Evolutionary conservation across 768 basidiomycete species (phyloP).

Genomic region (Boletus rufocinnamomeus): DNA sequence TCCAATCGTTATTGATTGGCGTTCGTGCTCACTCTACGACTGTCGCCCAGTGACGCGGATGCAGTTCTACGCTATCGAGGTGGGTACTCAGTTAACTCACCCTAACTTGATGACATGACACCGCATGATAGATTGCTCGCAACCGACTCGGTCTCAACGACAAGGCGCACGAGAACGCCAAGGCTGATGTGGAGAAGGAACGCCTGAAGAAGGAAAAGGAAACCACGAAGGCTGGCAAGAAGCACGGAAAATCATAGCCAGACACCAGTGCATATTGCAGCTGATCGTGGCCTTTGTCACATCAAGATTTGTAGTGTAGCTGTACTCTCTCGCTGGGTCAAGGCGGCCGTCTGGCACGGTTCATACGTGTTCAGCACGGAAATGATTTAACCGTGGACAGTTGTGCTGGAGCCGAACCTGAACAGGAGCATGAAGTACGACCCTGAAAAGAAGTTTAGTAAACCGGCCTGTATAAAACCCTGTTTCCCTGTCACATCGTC

Average conservation of each 20-base stretch:
- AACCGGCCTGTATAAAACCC: neutral
- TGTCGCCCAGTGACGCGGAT: conserved; percentile 22
- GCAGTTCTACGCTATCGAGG: conserved; percentile 94
- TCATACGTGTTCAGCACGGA: conserved; percentile 9
- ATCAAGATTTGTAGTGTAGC: conserved; percentile 1
- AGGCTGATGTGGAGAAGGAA: conserved; percentile 58
- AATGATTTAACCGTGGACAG: conserved; percentile 15
- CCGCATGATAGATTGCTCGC: conserved; percentile 69
- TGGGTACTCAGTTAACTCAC: conserved; percentile 33
- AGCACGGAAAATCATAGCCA: conserved; percentile 34
- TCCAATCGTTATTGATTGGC: neutral
- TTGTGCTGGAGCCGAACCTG: conserved; percentile 14
- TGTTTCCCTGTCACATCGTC: conserved; percentile 1
- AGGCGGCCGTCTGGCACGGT: neutral
- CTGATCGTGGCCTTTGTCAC: neutral
- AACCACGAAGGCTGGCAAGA: conserved; percentile 46
- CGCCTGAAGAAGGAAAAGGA: conserved; percentile 61
- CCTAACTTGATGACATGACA: conserved; percentile 1
- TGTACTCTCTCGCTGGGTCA: conserved; percentile 1
- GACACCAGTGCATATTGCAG: neutral
- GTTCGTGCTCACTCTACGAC: conserved; percentile 13
- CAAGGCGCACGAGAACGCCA: conserved; percentile 76
- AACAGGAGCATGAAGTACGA: neutral
- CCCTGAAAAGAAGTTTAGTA: conserved; percentile 1
- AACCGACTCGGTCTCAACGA: conserved; percentile 93